These are phyloP conservation scores for Heimioporus sp. DNA, from an alignment of 768 basidiomycete genomes.

Conservation along the genomic window DNA sequence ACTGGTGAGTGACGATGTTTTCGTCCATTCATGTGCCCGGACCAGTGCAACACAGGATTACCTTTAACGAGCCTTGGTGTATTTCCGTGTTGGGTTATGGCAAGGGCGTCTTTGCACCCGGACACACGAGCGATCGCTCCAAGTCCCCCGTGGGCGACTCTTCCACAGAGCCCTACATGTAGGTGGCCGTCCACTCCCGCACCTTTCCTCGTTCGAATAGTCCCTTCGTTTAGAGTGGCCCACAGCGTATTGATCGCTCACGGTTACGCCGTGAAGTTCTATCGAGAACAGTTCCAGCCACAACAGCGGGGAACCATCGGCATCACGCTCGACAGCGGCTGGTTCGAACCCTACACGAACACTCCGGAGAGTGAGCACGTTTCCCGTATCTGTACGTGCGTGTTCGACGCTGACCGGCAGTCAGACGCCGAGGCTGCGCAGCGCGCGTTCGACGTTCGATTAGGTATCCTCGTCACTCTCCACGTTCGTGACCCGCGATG, in stretches of 20 bases:
- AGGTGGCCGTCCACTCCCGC: constrained; percentile 24
- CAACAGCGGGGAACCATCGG: constrained; percentile 68
- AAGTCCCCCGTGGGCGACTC: constrained; percentile 65
- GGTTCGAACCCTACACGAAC: constrained; percentile 72
- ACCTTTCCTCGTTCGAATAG: too few species aligned
- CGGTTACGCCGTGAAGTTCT: constrained; percentile 65
- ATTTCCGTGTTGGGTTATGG: constrained; percentile 69
- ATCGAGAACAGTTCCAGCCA: constrained; percentile 65
- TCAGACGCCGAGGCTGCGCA: constrained; percentile 69
- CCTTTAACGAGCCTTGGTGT: constrained; percentile 72
- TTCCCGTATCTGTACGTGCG: background rate
- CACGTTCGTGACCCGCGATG: too few species aligned
- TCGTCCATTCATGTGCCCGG: constrained; percentile 5
- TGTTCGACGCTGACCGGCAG: background rate
- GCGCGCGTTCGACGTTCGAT: constrained; percentile 72
- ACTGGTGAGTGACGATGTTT: constrained; percentile 48
- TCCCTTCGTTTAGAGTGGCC: constrained; percentile 48
- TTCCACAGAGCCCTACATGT: constrained; percentile 73
- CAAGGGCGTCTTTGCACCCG: constrained; percentile 71
- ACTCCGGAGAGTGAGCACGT: constrained; percentile 53
- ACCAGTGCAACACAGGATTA: constrained; percentile 48
- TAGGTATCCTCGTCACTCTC: constrained; percentile 41
- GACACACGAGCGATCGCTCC: constrained; percentile 31
- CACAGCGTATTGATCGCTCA: constrained; percentile 72
- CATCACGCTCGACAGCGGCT: constrained; percentile 78